Base-by-base conservation (phyloP, 345 rosid species). In the Citrus glauca region DNA sequence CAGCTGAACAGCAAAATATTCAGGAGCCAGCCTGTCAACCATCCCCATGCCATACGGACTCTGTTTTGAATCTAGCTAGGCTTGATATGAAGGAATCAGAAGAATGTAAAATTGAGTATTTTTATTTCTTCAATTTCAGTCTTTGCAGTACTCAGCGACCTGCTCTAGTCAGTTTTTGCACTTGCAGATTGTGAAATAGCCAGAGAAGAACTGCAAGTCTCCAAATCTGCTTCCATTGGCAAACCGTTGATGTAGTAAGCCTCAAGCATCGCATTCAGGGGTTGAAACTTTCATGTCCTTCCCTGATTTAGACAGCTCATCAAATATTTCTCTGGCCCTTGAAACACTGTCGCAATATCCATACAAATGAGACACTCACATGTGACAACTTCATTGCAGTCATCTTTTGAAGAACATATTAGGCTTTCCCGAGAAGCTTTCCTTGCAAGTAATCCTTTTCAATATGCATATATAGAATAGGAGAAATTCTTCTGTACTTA, bases 311-410 rank as follows among this genome's bases (percentile, higher is more conserved):
- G 84, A 80, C 86, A 91, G 70, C 45, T 82, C 85, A 40, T 93
- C 90, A 76, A 89, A 95, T 65, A 89, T 75, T 69, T 93, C 95
- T 80, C 93, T 84, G 53, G 98, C 97, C 80, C 74, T 83, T n/a
- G 91, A 88, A 71, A 95, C 92, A 80, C 77, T 83, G 56, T 88
- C 90, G 48, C 97, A 95, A 73, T 80, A 84, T 17, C 97, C 99
- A 59, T 91, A 92, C 94, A 86, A 65, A 95, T 92, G 59, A 95
- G 88, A 83, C 92, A 87, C 85, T 95, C 98, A 19, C 84, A 88
- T 8, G 99, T 95, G 77, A 93, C 86, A 79, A 93, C 75, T 87
- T 89, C 98, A 93, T 91, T 28, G 83, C 91, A 74, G 30, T 80
- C 91, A 93, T 86, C 86, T 86, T 93, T 73, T 89, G 59, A 74